Percentiles rank a stretch among this genome's conserved stretches.
Evolutionary conservation across 2,329 filamentous ascomycete genomes (phyloP).

Genomic region (Aspergillus hiratsukae): DNA sequence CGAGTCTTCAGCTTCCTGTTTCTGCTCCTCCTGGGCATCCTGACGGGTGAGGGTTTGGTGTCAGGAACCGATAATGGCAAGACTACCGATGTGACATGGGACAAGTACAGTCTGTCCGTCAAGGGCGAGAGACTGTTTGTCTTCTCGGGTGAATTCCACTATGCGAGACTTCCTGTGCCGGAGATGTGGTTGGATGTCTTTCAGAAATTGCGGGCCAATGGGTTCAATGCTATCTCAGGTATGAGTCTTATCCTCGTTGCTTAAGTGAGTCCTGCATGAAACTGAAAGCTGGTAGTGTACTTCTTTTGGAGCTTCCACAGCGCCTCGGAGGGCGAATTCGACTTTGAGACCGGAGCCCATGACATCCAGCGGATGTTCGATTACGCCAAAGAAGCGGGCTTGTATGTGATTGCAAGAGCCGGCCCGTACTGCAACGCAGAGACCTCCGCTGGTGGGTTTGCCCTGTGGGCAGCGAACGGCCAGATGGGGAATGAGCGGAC

Average conservation of each 20-base stretch:
- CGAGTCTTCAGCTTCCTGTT: constrained; percentile 15
- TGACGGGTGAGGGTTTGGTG: constrained; percentile 5
- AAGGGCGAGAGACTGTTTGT: constrained; percentile 48
- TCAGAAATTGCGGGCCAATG: constrained; percentile 51
- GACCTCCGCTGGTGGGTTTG: constrained; percentile 45
- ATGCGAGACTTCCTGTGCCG: constrained; percentile 50
- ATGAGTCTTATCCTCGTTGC: constrained; percentile 5
- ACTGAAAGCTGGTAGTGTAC: constrained; percentile 17
- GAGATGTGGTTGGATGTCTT: constrained; percentile 54
- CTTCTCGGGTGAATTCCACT: constrained; percentile 51
- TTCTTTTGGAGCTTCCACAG: constrained; percentile 31
- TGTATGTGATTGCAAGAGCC: constrained; percentile 49
- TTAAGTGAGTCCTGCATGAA: background rate
- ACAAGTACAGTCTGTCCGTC: constrained; percentile 48
- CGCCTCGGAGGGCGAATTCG: constrained; percentile 32
- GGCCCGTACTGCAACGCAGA: constrained; percentile 53
- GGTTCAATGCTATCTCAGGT: constrained; percentile 49
- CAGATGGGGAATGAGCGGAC: constrained; percentile 43
- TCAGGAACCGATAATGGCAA: constrained; percentile 38
- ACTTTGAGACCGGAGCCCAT: constrained; percentile 50
- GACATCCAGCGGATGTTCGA: constrained; percentile 50
- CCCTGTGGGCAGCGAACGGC: constrained; percentile 46
- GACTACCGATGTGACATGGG: constrained; percentile 48
- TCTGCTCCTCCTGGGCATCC: constrained; percentile 10
- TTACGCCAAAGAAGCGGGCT: constrained; percentile 48